Percentiles rank a stretch among this genome's conserved stretches.
phyloP scores from a whole-genome alignment of 192 early-diverging fungal genomes.

The Rhizoclosmatium sp. region DNA sequence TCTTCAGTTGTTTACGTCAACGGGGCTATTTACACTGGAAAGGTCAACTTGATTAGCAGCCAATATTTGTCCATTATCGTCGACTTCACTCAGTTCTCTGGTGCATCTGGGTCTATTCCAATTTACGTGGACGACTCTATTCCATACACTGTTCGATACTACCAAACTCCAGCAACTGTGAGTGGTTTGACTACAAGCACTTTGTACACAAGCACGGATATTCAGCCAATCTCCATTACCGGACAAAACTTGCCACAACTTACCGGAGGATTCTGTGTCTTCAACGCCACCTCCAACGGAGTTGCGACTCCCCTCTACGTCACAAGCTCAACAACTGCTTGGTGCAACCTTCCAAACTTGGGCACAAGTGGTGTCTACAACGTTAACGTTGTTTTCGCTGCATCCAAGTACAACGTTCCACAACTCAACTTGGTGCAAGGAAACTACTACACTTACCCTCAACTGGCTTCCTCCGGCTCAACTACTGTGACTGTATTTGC shows the following conservation, averaged over 20 bases:
- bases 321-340: constrained; percentile 23
- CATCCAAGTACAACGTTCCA: constrained; percentile 29
- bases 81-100: constrained; percentile 34
- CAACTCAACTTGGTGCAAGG: constrained; percentile 6
- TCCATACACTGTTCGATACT: constrained; percentile 35
- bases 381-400: constrained; percentile 27
- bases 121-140: constrained; percentile 39
- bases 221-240: constrained; percentile 10
- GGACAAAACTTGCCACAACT: constrained; percentile 19
- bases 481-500: constrained; percentile 16
- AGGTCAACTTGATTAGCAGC: constrained; percentile 26
- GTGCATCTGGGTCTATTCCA: constrained; percentile 16
- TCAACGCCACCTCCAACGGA: constrained; percentile 31
- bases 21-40: not conserved
- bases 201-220: constrained; percentile 18
- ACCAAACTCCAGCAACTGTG: constrained; percentile 17
- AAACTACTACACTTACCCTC: constrained; percentile 21
- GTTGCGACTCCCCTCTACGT: constrained; percentile 20
- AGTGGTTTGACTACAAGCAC: not conserved
- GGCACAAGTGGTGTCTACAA: constrained; percentile 11
- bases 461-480: not conserved
- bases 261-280: constrained; percentile 37
- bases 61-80: constrained; percentile 15
- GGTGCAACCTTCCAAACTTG: constrained; percentile 16
- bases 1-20: constrained; percentile 36